Percentiles rank a stretch among this genome's conserved stretches.
phyloP scores from a whole-genome alignment of 148 eudicot genomes.

The Pouteria glomerata region DNA sequence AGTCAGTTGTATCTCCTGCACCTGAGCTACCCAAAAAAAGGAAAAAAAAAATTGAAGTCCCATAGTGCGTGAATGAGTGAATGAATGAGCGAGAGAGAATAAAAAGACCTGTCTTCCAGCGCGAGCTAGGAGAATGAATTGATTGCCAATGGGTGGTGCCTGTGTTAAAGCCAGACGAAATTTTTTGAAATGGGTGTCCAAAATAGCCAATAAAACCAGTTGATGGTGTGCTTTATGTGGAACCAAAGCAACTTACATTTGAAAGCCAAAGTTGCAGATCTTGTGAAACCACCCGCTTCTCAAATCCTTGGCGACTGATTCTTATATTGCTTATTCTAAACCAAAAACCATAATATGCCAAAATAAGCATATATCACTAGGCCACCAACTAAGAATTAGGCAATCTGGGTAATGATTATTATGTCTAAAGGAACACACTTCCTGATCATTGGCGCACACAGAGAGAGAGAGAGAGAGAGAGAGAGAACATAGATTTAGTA shows the following conservation, averaged over 20 bases:
- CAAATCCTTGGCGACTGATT: conserved; percentile 93
- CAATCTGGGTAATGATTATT: neutral
- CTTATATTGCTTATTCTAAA: conserved; percentile 58
- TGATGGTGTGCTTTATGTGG: neutral
- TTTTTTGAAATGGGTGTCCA: neutral
- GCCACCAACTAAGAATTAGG: neutral
- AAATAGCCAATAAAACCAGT: neutral
- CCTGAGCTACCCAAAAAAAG: conserved; percentile 40
- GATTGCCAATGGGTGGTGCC: conserved; percentile 68
- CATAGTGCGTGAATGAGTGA: neutral
- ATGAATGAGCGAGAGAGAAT: neutral
- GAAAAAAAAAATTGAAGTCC: neutral
- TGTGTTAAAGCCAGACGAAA: conserved; percentile 24
- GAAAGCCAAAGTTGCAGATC: conserved; percentile 99
- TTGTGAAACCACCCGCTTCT: conserved; percentile 92
- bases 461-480: too few species aligned
- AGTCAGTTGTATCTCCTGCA: conserved; percentile 85
- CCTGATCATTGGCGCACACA: too few species aligned
- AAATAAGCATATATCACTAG: neutral
- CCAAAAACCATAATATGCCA: conserved; percentile 3
- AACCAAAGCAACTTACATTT: conserved; percentile 47
- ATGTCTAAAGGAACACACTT: neutral
- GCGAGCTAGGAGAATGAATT: conserved; percentile 83
- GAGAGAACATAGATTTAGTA: neutral
- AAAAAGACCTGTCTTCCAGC: conserved; percentile 82